phyloP scores from a whole-genome alignment of 345 rosid species.

The Citrus inodora region DNA sequence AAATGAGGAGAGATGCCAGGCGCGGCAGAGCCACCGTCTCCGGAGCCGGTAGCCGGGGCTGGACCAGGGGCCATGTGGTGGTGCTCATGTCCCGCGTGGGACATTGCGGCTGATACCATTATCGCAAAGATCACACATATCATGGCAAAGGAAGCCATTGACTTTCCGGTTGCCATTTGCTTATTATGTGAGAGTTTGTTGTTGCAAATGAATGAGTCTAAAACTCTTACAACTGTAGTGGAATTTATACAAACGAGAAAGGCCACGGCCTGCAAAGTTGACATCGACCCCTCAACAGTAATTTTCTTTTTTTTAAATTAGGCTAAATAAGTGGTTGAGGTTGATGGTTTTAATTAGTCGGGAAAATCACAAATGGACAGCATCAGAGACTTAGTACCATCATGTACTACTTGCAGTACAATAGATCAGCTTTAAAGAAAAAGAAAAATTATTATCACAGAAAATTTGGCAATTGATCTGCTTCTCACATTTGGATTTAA shows the following conservation, averaged over 20 bases:
- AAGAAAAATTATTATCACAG: not conserved
- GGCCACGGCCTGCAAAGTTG: not conserved
- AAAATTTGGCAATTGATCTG: not conserved
- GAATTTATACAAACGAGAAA: not conserved
- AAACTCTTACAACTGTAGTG: not conserved
- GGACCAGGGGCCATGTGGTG: not conserved
- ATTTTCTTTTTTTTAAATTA: not conserved
- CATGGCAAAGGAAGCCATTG: not conserved
- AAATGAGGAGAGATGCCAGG: slow-evolving; percentile 22
- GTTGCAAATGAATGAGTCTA: not conserved
- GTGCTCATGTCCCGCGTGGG: slow-evolving; percentile 3
- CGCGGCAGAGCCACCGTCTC: slow-evolving; percentile 15
- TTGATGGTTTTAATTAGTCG: not conserved
- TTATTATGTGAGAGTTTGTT: not conserved
- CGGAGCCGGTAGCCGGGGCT: slow-evolving; percentile 20
- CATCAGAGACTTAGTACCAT: not conserved
- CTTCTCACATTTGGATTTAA: not conserved
- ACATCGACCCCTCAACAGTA: not conserved
- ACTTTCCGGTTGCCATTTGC: slow-evolving; percentile 5
- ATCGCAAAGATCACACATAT: not conserved
- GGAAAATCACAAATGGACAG: not conserved
- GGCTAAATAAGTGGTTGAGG: not conserved
- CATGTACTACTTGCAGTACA: not conserved
- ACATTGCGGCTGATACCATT: not conserved
- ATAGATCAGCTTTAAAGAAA: not conserved